These are phyloP conservation scores for Tephrocybe sp. DNA, from an alignment of 768 basidiomycete genomes.

Conservation along the genomic window DNA sequence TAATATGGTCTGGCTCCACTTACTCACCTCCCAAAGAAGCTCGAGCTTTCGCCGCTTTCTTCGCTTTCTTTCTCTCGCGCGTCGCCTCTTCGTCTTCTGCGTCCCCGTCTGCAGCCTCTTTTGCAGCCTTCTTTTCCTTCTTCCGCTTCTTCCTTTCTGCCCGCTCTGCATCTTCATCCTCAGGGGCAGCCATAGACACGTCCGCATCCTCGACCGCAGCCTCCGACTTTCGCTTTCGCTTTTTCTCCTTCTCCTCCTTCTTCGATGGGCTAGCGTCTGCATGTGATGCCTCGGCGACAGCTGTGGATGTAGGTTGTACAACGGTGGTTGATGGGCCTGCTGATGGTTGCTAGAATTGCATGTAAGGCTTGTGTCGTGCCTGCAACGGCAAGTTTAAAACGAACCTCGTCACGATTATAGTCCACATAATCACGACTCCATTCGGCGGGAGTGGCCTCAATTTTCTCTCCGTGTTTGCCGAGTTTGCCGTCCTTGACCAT, in stretches of 20 bases:
- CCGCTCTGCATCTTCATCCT: conserved; percentile 46
- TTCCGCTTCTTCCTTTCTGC: conserved; percentile 60
- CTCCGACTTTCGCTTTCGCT: conserved; percentile 81
- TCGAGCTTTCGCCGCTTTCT: conserved; percentile 66
- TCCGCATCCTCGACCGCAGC: conserved; percentile 43
- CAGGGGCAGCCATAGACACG: conserved; percentile 39
- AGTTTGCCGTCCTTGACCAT: conserved; percentile 97
- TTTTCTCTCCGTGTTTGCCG: conserved; percentile 90
- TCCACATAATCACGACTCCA: conserved; percentile 96
- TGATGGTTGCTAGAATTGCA: conserved; percentile 25
- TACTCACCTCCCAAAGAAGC: conserved; percentile 41
- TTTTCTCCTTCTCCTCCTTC: conserved; percentile 73
- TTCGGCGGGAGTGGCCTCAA: conserved; percentile 82
- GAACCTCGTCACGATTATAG: conserved; percentile 67
- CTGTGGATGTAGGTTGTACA: conserved; percentile 20
- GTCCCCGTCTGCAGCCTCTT: conserved; percentile 42
- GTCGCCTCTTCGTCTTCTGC: conserved; percentile 62
- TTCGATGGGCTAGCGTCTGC: conserved; percentile 35
- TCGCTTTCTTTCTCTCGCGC: conserved; percentile 62
- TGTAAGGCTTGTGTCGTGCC: conserved; percentile 12
- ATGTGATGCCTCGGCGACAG: conserved; percentile 13
- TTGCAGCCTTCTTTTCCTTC: conserved; percentile 60
- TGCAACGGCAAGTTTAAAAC: conserved; percentile 13
- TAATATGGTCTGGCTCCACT: too few relatives aligned
- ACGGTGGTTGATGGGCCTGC: conserved; percentile 35